Evolutionary conservation across 176 grass and related monocot genomes (phyloP).

Genomic region (Poa pratensis): DNA sequence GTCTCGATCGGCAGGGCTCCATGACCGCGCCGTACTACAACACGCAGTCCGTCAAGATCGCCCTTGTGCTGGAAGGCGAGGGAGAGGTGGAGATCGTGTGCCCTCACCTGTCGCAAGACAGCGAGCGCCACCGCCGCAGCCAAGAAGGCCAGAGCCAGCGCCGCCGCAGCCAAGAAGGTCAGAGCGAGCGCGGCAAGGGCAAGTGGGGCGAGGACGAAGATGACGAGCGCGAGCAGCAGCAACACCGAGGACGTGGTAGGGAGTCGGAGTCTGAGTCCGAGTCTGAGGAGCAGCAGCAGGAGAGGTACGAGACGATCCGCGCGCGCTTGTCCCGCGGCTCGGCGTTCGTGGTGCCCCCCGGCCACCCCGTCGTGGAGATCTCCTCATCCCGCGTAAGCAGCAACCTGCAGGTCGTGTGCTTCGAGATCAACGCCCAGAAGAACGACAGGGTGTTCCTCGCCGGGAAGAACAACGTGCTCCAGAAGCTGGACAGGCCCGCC

Average conservation of each 20-base stretch:
- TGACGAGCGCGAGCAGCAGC: not conserved
- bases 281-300: constrained; percentile 3
- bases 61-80: constrained; percentile 45
- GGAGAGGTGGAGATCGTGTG: constrained; percentile 70
- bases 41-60: constrained; percentile 66
- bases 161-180: not conserved
- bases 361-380: constrained; percentile 59
- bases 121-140: not conserved
- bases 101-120: constrained; percentile 53
- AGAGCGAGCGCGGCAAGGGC: constrained; percentile 27
- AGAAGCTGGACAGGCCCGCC: constrained; percentile 56
- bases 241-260: not conserved
- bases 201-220: constrained; percentile 1
- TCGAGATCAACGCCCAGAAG: constrained; percentile 57
- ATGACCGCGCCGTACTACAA: constrained; percentile 75
- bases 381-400: constrained; percentile 52
- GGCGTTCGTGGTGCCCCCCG: constrained; percentile 63
- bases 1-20: constrained; percentile 54
- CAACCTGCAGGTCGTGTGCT: constrained; percentile 75
- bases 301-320: constrained; percentile 48
- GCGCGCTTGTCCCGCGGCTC: constrained; percentile 48
- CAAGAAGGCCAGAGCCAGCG: not conserved
- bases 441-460: constrained; percentile 80
- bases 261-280: not conserved
- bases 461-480: constrained; percentile 61